Conservation (phyloP, 2,329 filamentous ascomycete genomes). For the Alternaria rosae region DNA sequence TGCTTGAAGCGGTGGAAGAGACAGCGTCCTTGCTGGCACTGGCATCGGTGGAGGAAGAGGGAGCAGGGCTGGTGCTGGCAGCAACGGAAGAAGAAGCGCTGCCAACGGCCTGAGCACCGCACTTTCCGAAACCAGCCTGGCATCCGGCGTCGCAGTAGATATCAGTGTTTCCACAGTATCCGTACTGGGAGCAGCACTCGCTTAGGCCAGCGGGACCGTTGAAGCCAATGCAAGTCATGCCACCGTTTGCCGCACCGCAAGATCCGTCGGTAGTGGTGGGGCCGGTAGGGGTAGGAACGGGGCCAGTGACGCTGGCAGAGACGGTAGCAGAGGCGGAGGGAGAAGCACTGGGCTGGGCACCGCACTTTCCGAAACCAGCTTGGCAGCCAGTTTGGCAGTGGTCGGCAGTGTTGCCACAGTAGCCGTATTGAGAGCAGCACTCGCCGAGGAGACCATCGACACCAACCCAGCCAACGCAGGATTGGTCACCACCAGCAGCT, state of each 20-base stretch:
- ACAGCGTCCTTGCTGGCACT: neutral
- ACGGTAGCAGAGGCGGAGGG: conserved; percentile 3
- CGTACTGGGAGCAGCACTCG: conserved; percentile 54
- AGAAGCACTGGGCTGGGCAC: conserved; percentile 6
- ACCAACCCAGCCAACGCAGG: conserved; percentile 39
- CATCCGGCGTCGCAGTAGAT: conserved; percentile 38
- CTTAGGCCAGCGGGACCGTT: conserved; percentile 37
- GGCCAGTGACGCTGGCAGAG: conserved; percentile 47
- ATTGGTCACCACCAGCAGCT: conserved; percentile 17
- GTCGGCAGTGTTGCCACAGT: conserved; percentile 42
- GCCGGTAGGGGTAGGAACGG: conserved; percentile 19
- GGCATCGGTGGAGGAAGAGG: neutral
- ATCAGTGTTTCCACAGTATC: conserved; percentile 46
- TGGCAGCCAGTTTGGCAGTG: conserved; percentile 39
- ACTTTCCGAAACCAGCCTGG: conserved; percentile 23
- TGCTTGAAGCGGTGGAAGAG: conserved; percentile 11
- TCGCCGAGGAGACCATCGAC: conserved; percentile 35
- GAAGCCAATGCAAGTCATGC: conserved; percentile 34
- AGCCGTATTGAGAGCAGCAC: conserved; percentile 55
- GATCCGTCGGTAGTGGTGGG: conserved; percentile 26
- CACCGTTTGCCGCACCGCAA: conserved; percentile 28
- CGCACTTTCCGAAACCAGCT: conserved; percentile 22
- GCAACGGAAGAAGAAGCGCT: conserved; percentile 3
- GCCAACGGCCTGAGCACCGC: conserved; percentile 1
- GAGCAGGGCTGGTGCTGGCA: neutral